Evolutionary conservation across 805 yeast genomes (phyloP), one percentile per base, ranked within the genome.

Genomic region (Ogataea polymorpha): DNA sequence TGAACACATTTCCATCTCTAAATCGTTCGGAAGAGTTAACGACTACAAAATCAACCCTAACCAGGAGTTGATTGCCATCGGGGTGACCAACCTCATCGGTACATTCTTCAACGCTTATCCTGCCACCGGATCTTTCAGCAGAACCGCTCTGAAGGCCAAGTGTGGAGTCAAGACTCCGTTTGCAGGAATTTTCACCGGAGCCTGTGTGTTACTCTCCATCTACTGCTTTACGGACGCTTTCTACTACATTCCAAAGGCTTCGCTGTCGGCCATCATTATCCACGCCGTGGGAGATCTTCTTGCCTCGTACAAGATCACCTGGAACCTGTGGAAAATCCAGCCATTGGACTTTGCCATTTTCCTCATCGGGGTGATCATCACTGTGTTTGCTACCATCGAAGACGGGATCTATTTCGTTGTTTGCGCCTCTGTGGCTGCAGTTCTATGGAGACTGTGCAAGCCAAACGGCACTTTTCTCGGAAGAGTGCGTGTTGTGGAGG

Each of bases 91-190:
- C 66, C 72, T 90, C 61, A 72, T 90, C 53, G 96, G 96, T 53
- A 87, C 96, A 15, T 87, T 89, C 59, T 90, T 90, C 76, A 75
- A 79, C 56, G 96, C 97, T 6, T 90, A 90, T 62, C 97, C 97
- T 7, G 89, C 96, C 6, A 90, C 97, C 4, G 97, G 97, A 33
- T 90, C 97, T 1, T 90, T 90, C 64, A 86, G 95, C 14, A 82
- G 97, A 70, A 85, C 96, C 32, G 97, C 97, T 6, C 74, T 90
- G 55, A 90, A 91, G 67, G 82, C 95, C 37, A 90, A 90, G 66
- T 90, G 96, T 74, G 95, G 96, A 61, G 97, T 90, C 33, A 78
- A 89, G 59, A 90, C 97, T 15, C 97, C 97, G 25, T 69, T 90
- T 46, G 95, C 96, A 32, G 96, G 96, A 67, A 73, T 88, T 30